Evolutionary conservation across 495 filamentous ascomycete genomes (phyloP).

Genomic region (Penicillium ochrochloron): DNA sequence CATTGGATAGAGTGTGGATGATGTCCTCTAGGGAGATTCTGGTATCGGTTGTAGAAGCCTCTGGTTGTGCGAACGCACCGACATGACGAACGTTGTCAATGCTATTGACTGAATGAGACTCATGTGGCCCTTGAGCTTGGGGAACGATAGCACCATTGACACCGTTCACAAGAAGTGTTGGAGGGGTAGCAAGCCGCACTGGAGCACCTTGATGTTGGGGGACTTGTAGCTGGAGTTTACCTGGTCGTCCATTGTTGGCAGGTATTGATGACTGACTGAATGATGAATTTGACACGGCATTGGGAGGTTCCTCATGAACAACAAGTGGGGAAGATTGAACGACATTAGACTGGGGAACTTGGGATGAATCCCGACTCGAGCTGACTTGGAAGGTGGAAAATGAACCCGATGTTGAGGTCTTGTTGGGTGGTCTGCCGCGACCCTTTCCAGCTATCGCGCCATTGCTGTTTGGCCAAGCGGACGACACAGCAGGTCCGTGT

Average conservation of each 20-base stretch:
- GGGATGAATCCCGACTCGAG: constrained; percentile 50
- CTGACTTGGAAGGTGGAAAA: constrained; percentile 88
- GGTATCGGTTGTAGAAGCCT: constrained; percentile 7
- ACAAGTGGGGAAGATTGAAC: constrained; percentile 37
- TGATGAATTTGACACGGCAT: constrained; percentile 24
- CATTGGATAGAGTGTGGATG: constrained; percentile 38
- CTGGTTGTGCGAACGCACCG: constrained; percentile 17
- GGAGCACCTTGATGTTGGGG: constrained; percentile 73
- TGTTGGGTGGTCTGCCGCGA: constrained; percentile 83
- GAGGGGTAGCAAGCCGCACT: constrained; percentile 79
- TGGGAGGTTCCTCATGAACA: constrained; percentile 33
- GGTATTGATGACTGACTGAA: constrained; percentile 41
- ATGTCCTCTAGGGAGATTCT: constrained; percentile 43
- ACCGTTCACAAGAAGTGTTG: constrained; percentile 71
- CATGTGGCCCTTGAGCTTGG: constrained; percentile 1
- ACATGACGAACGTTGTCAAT: not conserved
- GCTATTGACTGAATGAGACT: not conserved
- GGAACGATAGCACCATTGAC: constrained; percentile 39
- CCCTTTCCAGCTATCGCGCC: constrained; percentile 72
- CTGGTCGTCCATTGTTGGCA: constrained; percentile 35
- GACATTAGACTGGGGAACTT: constrained; percentile 30
- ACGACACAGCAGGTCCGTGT: constrained; percentile 94
- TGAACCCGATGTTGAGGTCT: constrained; percentile 72
- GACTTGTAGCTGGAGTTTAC: constrained; percentile 77
- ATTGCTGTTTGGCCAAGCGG: constrained; percentile 82